Evolutionary conservation across 2,329 filamentous ascomycete genomes (phyloP).

Genomic region (Elsinoe fawcettii): DNA sequence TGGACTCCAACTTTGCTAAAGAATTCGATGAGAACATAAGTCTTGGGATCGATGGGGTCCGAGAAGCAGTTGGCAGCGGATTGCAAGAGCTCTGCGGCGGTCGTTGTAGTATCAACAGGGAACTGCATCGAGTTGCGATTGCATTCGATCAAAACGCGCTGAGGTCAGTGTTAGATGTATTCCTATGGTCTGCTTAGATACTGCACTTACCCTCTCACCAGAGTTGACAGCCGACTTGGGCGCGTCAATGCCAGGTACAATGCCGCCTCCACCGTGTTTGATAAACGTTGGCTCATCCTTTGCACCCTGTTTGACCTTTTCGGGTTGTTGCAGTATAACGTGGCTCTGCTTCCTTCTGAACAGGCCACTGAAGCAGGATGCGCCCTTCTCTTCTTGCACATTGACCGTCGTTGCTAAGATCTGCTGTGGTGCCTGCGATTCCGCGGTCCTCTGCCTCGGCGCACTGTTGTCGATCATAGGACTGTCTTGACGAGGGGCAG

Average conservation of each 20-base stretch:
- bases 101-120: slow-evolving; percentile 68
- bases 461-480: slow-evolving; percentile 6
- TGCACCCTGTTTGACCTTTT: slow-evolving; percentile 17
- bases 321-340: slow-evolving; percentile 14
- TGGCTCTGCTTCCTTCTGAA: slow-evolving; percentile 30
- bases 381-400: slow-evolving; percentile 21
- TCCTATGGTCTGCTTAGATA: no score
- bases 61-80: slow-evolving; percentile 57
- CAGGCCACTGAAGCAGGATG: slow-evolving; percentile 27
- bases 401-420: slow-evolving; percentile 28
- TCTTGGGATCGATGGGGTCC: slow-evolving; percentile 55
- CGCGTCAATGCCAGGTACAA: slow-evolving; percentile 58
- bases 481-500: slow-evolving; percentile 6
- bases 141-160: slow-evolving; percentile 67
- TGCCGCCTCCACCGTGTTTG: slow-evolving; percentile 38
- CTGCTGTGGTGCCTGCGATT: slow-evolving; percentile 21
- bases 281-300: slow-evolving; percentile 28
- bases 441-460: neutral
- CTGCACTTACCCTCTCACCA: slow-evolving; percentile 58
- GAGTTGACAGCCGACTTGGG: slow-evolving; percentile 75
- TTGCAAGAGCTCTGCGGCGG: slow-evolving; percentile 62
- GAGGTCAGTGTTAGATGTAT: neutral
- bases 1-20: slow-evolving; percentile 71
- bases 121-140: slow-evolving; percentile 61
- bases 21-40: slow-evolving; percentile 67